Evolutionary conservation across 805 yeast species (phyloP).

Genomic region (Teunomyces gatunensis): DNA sequence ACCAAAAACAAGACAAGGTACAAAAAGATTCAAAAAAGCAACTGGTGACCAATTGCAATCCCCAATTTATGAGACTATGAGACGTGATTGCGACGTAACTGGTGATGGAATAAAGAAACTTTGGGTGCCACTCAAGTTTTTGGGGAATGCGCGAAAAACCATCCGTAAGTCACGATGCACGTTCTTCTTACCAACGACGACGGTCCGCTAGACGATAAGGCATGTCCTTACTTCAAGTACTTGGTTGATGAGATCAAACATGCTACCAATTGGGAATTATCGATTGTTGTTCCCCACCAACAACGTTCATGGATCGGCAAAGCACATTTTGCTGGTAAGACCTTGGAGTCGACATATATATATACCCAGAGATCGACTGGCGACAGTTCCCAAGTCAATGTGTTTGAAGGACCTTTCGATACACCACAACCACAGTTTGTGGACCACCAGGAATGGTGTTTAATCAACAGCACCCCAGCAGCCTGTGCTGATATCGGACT

Average conservation of each 20-base stretch:
- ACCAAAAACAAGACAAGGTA: neutral
- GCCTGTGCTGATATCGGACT: conserved; percentile 90
- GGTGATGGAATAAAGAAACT: too few species aligned
- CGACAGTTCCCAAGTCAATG: conserved; percentile 42
- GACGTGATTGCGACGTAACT: too few species aligned
- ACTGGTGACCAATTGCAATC: neutral
- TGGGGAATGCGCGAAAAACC: neutral
- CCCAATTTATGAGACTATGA: too few species aligned
- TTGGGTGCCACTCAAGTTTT: too few species aligned
- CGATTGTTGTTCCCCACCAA: conserved; percentile 83
- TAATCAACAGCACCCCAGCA: conserved; percentile 94
- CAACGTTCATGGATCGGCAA: conserved; percentile 96
- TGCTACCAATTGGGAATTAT: conserved; percentile 78
- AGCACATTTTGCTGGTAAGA: conserved; percentile 86
- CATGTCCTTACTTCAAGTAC: conserved; percentile 83
- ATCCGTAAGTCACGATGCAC: conserved; percentile 34
- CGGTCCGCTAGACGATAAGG: conserved; percentile 80
- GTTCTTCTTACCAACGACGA: conserved; percentile 84
- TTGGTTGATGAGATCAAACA: conserved; percentile 66
- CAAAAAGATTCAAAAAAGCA: neutral
- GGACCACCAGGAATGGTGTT: conserved; percentile 70
- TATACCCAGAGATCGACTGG: conserved; percentile 48
- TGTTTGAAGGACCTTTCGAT: conserved; percentile 67
- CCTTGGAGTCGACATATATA: conserved; percentile 59
- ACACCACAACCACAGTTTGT: conserved; percentile 43